phyloP scores from a whole-genome alignment of 2,329 filamentous ascomycete genomes.

The Davidsoniella virescens region DNA sequence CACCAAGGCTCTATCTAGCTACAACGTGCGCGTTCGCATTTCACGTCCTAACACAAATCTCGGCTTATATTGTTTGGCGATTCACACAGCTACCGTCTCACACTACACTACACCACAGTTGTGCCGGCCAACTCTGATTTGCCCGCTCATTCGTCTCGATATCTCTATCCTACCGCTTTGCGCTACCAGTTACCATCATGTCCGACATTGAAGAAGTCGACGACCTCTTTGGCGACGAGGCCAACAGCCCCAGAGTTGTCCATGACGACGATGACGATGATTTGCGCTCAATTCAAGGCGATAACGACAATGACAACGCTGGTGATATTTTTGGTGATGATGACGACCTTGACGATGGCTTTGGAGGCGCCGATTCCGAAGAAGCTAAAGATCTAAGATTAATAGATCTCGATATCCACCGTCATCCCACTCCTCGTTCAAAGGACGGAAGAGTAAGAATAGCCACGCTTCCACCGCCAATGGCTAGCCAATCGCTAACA shows the following conservation, averaged over 20 bases:
- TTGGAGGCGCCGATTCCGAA: constrained; percentile 9
- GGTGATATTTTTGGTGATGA: constrained; percentile 7
- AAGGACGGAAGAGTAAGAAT: constrained; percentile 48
- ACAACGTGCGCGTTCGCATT: constrained; percentile 6
- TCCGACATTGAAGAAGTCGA: constrained; percentile 41
- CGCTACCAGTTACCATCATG: constrained; percentile 22
- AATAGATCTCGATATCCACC: constrained; percentile 46
- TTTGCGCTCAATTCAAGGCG: constrained; percentile 34
- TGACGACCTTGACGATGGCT: constrained; percentile 9
- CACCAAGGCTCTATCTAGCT: constrained; percentile 10
- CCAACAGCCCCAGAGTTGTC: constrained; percentile 44
- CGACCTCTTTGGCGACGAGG: constrained; percentile 46
- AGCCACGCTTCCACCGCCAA: constrained; percentile 15
- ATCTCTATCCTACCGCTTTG: neutral
- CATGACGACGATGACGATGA: constrained; percentile 37
- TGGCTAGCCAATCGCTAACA: neutral
- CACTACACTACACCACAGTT: neutral
- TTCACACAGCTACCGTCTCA: neutral
- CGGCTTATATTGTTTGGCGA: neutral
- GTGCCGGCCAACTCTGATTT: neutral
- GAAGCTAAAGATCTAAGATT: constrained; percentile 35
- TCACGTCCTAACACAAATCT: neutral
- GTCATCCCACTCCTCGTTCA: constrained; percentile 54
- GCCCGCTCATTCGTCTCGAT: neutral
- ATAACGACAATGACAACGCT: constrained; percentile 22